A percentile compares a stretch with the other conserved stretches of the same genome.
phyloP scores from a whole-genome alignment of 2,329 filamentous ascomycete genomes.

The Leptoxyphium fumago region DNA sequence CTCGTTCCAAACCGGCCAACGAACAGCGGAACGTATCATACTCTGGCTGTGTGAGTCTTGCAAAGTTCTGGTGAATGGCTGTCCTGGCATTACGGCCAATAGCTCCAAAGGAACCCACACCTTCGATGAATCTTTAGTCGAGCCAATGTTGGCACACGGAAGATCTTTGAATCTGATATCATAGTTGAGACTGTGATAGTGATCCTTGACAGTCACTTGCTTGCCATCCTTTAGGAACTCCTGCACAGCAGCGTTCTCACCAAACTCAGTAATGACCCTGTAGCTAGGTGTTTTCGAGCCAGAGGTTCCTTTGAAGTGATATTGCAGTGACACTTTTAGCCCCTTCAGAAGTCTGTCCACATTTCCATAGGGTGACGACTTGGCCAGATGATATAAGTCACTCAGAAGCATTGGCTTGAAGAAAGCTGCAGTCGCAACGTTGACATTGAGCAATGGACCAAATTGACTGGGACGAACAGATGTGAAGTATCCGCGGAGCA shows the following conservation, averaged over 20 bases:
- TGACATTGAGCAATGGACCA: conserved; percentile 10
- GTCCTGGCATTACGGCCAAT: neutral
- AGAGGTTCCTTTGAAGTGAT: neutral
- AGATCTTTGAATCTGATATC: neutral
- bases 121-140: neutral
- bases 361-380: neutral
- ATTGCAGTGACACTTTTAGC: neutral
- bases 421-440: conserved; percentile 9
- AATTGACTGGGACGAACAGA: conserved; percentile 6
- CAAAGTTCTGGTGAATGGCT: neutral
- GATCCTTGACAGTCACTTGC: neutral
- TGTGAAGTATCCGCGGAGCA: conserved; percentile 6
- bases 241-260: neutral
- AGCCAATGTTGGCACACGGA: neutral
- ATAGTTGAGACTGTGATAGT: neutral
- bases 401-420: neutral
- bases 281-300: neutral
- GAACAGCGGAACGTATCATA: neutral
- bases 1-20: neutral
- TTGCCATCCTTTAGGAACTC: neutral
- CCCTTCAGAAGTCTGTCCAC: neutral
- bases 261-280: neutral
- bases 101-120: neutral
- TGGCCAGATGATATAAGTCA: neutral
- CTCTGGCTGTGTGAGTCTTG: neutral